Evolutionary conservation across 257 asterid genomes (phyloP), one percentile per base, ranked within the genome.

Genomic region (Galeopsis tetrahit): DNA sequence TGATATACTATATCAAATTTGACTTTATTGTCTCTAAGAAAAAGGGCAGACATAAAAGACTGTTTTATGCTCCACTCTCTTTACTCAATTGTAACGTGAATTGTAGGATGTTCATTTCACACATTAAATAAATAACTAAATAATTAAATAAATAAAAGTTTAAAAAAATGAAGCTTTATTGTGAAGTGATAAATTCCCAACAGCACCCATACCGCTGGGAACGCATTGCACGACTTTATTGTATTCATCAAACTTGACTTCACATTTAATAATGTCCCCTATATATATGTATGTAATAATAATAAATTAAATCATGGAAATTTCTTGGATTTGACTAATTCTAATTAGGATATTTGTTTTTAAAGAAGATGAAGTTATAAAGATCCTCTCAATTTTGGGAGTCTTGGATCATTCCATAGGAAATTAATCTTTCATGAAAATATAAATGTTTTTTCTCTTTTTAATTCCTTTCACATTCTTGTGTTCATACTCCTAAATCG

Each of bases 111-210:
- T 46, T 46, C 53, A 46, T 46, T 46, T 46, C 15, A 46, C 53
- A 46, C 17, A 15, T 14, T 52, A 53, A 15, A 7, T 15, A 53
- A 15, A 5, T 21, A 21, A 21, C 28, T 21, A 21, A 21, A 21
- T 21, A 21, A 21, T 0, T 21, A 21, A 21, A 21, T 21, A 21
- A 21, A 21, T 0, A 21, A 21, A 21, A 21, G 28, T 21, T 0
- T 17, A 15, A 4, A n/a, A 14, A 14, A 53, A 8, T 7, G n/a
- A 21, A 17, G 60, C 6, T 55, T 55, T 55, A 31, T 57, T 31
- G 15, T 43, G 59, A 58, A 32, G 75, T 58, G 75, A 71, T 51
- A 13, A 58, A 33, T 17, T 59, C 8, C 28, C 31, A 15, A 10
- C 52, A 61, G 13, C 63, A 36, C 34, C 63, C 28, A 39, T 62